Percentiles rank a stretch among this genome's conserved stretches.
phyloP scores from a whole-genome alignment of 2,329 filamentous ascomycete species.

The Herpotrichia juniperi region DNA sequence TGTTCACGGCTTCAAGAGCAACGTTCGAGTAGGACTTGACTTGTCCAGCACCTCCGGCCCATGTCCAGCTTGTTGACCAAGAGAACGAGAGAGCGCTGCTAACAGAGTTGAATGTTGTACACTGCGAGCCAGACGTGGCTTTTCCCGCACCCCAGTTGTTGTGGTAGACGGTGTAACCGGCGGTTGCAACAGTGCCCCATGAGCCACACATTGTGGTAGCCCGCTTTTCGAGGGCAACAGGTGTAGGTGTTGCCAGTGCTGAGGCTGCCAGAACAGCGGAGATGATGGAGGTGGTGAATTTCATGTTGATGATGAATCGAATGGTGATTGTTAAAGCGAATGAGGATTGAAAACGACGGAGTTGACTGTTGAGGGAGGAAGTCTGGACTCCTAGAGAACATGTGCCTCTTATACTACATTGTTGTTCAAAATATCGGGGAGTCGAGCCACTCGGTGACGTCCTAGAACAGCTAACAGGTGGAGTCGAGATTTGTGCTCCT shows the following conservation, averaged over 20 bases:
- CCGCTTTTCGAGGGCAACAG: not conserved
- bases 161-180: constrained; percentile 41
- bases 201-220: not conserved
- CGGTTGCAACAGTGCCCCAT: constrained; percentile 33
- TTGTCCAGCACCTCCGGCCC: constrained; percentile 43
- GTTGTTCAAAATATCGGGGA: not conserved
- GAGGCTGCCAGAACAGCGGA: not conserved
- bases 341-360: not conserved
- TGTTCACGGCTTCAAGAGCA: constrained; percentile 40
- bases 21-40: constrained; percentile 55
- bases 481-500: not conserved
- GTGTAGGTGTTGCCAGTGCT: not conserved
- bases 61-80: constrained; percentile 53
- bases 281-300: constrained; percentile 1
- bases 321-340: not conserved
- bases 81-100: constrained; percentile 41
- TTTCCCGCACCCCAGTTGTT: constrained; percentile 52
- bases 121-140: constrained; percentile 54
- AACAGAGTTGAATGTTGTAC: constrained; percentile 50
- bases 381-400: not conserved
- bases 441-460: not conserved
- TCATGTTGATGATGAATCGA: no score
- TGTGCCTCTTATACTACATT: not conserved
- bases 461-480: not conserved
- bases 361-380: not conserved